Evolutionary conservation across 257 asterid species (phyloP).

Genomic region (Apocynum venetum): DNA sequence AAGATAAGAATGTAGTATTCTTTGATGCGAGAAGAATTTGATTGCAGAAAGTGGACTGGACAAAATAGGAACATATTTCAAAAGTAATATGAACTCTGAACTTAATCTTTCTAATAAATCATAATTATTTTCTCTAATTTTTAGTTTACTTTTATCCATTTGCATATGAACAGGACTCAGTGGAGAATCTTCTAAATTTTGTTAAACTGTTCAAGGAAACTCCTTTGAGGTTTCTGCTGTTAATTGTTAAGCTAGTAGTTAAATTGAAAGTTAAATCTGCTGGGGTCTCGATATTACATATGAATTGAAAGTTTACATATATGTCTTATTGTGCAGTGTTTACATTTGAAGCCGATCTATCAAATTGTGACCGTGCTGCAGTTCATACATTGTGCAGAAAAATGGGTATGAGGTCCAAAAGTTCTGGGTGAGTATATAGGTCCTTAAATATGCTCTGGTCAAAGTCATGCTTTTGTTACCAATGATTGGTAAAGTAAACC

Average conservation of each 20-base stretch:
- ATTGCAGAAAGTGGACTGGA: background rate
- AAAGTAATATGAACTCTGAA: background rate
- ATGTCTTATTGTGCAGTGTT: slow-evolving; percentile 45
- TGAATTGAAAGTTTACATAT: slow-evolving; percentile 12
- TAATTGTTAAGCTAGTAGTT: background rate
- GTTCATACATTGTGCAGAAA: slow-evolving; percentile 58
- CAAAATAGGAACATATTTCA: background rate
- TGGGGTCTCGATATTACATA: background rate
- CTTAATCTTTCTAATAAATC: background rate
- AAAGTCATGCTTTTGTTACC: background rate
- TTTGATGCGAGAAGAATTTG: background rate
- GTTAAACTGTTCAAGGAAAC: background rate
- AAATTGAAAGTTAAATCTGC: background rate
- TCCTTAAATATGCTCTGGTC: background rate
- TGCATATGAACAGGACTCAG: background rate
- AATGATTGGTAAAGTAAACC: background rate
- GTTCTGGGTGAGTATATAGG: slow-evolving; percentile 56
- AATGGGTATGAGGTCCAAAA: slow-evolving; percentile 72
- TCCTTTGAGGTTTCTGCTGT: background rate
- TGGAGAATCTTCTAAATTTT: background rate
- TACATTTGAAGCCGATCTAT: slow-evolving; percentile 48
- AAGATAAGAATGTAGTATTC: too few relatives aligned
- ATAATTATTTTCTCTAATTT: background rate
- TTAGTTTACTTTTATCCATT: background rate
- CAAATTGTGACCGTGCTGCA: slow-evolving; percentile 52